These are phyloP conservation scores for Sordariomycetes sp. DNA, from an alignment of 2,329 filamentous ascomycete species.

Conservation along the genomic window DNA sequence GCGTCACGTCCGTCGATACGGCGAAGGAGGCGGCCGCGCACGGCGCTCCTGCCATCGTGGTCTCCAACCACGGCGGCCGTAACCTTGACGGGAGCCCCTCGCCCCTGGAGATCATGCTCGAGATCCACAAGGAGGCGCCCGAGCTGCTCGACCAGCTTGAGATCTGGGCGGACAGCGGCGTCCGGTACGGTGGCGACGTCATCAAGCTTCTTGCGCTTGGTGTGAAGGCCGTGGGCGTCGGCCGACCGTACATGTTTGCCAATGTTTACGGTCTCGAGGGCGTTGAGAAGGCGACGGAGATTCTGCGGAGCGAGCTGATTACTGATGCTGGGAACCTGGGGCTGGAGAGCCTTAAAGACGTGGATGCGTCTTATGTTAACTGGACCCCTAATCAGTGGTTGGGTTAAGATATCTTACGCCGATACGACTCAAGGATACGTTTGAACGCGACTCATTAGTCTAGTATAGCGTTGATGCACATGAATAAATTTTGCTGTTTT, in stretches of 20 bases:
- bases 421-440: too few relatives aligned
- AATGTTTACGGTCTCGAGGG: constrained; percentile 37
- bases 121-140: constrained; percentile 21
- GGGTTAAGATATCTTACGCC: neutral
- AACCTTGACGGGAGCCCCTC: constrained; percentile 25
- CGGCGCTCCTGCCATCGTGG: constrained; percentile 19
- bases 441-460: too few relatives aligned
- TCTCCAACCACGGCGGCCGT: constrained; percentile 29
- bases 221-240: constrained; percentile 29
- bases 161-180: constrained; percentile 22
- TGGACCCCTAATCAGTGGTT: constrained; percentile 16
- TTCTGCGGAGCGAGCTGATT: constrained; percentile 35
- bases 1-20: constrained; percentile 21
- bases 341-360: constrained; percentile 8
- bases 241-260: constrained; percentile 33
- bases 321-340: constrained; percentile 29
- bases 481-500: too few relatives aligned
- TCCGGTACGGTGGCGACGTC: constrained; percentile 27
- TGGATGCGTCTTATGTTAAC: constrained; percentile 9
- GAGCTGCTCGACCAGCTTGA: constrained; percentile 16
- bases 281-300: constrained; percentile 25
- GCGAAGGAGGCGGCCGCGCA: constrained; percentile 18
- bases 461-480: too few relatives aligned
- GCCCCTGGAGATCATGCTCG: constrained; percentile 22
- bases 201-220: constrained; percentile 29